phyloP scores from a whole-genome alignment of 2,329 filamentous ascomycete species.

The Trichoderma endophyticum region DNA sequence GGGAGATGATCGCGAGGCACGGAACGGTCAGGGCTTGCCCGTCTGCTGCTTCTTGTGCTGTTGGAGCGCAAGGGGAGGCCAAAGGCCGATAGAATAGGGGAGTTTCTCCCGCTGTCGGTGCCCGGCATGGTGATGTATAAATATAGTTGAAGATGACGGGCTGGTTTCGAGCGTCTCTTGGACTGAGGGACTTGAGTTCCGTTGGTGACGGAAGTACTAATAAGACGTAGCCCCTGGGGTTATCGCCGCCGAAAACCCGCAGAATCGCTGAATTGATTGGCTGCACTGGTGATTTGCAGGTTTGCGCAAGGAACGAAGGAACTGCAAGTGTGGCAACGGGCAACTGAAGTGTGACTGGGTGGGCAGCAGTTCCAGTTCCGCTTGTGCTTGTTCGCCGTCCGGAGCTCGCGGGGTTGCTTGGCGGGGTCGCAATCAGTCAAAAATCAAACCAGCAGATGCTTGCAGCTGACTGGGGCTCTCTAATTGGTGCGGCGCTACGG shows the following conservation, averaged over 20 bases:
- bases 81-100: slow-evolving; percentile 35
- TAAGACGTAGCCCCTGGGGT: neutral
- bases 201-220: neutral
- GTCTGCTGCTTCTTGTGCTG: slow-evolving; percentile 23
- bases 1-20: slow-evolving; percentile 19
- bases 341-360: neutral
- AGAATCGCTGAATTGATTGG: neutral
- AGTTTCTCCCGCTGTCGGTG: slow-evolving; percentile 9
- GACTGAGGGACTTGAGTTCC: neutral
- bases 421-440: neutral
- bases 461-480: neutral
- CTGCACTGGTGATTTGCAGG: neutral
- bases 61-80: slow-evolving; percentile 31
- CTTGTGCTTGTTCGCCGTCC: neutral
- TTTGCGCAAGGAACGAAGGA: neutral
- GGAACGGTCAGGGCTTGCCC: slow-evolving; percentile 20
- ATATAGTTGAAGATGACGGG: neutral
- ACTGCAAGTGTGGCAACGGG: neutral
- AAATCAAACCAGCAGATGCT: neutral
- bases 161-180: neutral
- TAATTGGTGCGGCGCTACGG: slow-evolving; percentile 5
- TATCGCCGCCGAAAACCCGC: neutral
- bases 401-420: slow-evolving; percentile 15
- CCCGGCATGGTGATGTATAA: slow-evolving; percentile 28
- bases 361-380: neutral